Conservation (phyloP, 148 eudicot species). For the Linanthus parryae region DNA sequence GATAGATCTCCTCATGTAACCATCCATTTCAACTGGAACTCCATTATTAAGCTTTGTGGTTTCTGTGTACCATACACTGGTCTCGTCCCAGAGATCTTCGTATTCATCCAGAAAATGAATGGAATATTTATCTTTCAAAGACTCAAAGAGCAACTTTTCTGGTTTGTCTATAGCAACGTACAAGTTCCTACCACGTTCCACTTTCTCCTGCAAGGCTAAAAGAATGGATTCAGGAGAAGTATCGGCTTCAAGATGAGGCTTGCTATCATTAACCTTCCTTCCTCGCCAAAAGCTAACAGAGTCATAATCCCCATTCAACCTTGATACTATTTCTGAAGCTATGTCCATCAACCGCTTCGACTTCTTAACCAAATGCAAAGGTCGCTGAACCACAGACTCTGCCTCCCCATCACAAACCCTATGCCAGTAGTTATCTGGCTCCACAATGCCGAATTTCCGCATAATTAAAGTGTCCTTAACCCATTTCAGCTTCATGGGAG, state of each 20-base stretch:
- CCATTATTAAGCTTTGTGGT: conserved; percentile 66
- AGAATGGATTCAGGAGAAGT: conserved; percentile 65
- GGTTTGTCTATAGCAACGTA: conserved; percentile 67
- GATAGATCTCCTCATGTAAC: conserved; percentile 82
- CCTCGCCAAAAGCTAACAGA: conserved; percentile 74
- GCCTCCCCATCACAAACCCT: conserved; percentile 91
- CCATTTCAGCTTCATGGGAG: conserved; percentile 61
- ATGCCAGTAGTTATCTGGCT: conserved; percentile 90
- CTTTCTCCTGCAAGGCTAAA: conserved; percentile 39
- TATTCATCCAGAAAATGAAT: conserved; percentile 81
- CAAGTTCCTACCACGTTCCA: conserved; percentile 66
- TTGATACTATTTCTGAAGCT: conserved; percentile 60
- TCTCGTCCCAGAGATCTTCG: conserved; percentile 72
- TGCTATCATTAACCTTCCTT: conserved; percentile 60
- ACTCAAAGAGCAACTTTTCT: conserved; percentile 55
- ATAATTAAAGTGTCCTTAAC: conserved; percentile 56
- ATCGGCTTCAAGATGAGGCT: conserved; percentile 83
- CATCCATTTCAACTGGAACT: conserved; percentile 76
- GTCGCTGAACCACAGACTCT: conserved; percentile 66
- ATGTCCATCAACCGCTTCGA: conserved; percentile 78
- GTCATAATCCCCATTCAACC: conserved; percentile 82
- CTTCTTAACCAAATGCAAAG: conserved; percentile 89
- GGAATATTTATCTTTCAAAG: conserved; percentile 72
- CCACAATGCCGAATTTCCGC: conserved; percentile 76
- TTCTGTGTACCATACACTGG: conserved; percentile 70